Percentiles rank a stretch among this genome's conserved stretches.
phyloP scores from a whole-genome alignment of 1,139 yeast genomes.

The Hansenula sp. region DNA sequence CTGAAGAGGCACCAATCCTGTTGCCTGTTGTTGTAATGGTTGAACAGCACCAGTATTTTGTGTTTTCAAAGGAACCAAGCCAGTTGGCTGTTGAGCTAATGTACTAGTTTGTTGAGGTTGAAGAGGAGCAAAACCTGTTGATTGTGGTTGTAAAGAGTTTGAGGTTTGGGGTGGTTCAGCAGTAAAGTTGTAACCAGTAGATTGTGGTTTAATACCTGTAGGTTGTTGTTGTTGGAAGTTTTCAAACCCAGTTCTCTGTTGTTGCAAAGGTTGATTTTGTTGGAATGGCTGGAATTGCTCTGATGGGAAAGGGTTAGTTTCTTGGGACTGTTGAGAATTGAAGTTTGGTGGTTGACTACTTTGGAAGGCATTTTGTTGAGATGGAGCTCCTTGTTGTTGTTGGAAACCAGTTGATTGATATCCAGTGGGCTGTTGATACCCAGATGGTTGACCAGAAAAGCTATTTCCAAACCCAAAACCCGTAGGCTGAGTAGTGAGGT shows the following conservation, averaged over 20 bases:
- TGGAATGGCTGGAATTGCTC: constrained; percentile 6
- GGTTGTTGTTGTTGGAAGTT: not conserved
- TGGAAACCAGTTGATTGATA: constrained; percentile 17
- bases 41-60: constrained; percentile 25
- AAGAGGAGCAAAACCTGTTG: constrained; percentile 29
- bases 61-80: constrained; percentile 16
- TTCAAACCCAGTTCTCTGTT: constrained; percentile 5
- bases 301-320: constrained; percentile 24
- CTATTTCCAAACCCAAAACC: constrained; percentile 22
- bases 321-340: constrained; percentile 24
- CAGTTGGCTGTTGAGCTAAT: constrained; percentile 21
- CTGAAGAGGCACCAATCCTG: constrained; percentile 31
- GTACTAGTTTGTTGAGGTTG: constrained; percentile 16
- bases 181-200: too few species aligned
- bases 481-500: constrained; percentile 29
- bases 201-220: too few species aligned
- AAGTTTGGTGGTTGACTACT: constrained; percentile 31
- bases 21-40: constrained; percentile 22
- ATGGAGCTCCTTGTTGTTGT: constrained; percentile 16
- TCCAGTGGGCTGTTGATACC: not conserved
- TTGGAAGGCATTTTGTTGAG: constrained; percentile 21
- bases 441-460: not conserved
- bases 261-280: not conserved
- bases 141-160: constrained; percentile 22
- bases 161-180: too few species aligned